Evolutionary conservation across 306 rosid genomes (phyloP).

Genomic region (Vicia faba): DNA sequence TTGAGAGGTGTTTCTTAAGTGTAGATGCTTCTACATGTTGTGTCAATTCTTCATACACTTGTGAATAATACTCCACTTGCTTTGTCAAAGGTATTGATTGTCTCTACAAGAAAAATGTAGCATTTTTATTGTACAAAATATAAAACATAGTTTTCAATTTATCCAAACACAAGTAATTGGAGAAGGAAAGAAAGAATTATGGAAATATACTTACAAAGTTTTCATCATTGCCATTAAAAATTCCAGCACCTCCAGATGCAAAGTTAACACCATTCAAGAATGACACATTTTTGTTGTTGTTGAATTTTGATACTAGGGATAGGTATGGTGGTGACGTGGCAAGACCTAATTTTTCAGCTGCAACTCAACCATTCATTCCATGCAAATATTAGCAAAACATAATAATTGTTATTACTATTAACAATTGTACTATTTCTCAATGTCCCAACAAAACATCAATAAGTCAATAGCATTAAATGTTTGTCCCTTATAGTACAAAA

Average conservation of each 20-base stretch:
- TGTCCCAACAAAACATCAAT: conserved; percentile 1
- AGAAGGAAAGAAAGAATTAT: background rate
- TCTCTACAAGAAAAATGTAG: conserved; percentile 27
- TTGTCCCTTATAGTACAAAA: background rate
- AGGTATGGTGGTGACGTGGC: conserved; percentile 75
- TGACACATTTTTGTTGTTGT: conserved; percentile 29
- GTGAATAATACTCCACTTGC: conserved; percentile 57
- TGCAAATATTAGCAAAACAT: conserved; percentile 30
- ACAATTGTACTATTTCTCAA: too few relatives aligned
- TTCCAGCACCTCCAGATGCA: conserved; percentile 93
- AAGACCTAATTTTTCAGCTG: conserved; percentile 79
- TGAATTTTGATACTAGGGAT: conserved; percentile 46
- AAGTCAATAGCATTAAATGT: conserved; percentile 6
- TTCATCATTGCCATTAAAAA: conserved; percentile 49
- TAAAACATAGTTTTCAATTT: too few relatives aligned
- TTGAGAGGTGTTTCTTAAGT: conserved; percentile 52
- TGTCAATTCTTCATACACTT: conserved; percentile 41
- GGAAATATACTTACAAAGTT: conserved; percentile 47
- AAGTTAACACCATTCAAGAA: conserved; percentile 67
- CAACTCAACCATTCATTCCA: conserved; percentile 25
- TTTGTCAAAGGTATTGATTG: conserved; percentile 51
- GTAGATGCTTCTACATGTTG: conserved; percentile 39
- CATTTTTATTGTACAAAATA: background rate
- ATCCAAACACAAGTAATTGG: too few relatives aligned
- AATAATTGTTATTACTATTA: background rate